Evolutionary conservation across 148 eudicot species (phyloP).

Genomic region (Rhododendron williamsianum): DNA sequence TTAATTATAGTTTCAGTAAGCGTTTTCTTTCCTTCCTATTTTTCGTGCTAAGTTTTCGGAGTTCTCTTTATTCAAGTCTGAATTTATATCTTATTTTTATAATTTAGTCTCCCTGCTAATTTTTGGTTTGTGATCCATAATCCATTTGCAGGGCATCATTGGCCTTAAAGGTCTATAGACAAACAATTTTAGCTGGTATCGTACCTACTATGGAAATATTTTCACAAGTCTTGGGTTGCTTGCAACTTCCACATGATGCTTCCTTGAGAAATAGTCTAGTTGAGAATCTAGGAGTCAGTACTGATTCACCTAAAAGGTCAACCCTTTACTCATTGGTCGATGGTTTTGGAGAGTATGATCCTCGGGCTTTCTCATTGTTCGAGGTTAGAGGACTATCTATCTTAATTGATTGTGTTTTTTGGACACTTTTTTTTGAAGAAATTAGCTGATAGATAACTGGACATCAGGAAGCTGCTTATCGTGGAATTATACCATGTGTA

Average conservation of each 20-base stretch:
- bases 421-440: background rate
- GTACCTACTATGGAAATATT: conserved; percentile 57
- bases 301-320: conserved; percentile 44
- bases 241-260: conserved; percentile 69
- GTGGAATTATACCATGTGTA: conserved; percentile 65
- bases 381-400: conserved; percentile 52
- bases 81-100: background rate
- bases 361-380: conserved; percentile 81
- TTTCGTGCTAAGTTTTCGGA: background rate
- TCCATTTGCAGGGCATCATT: conserved; percentile 64
- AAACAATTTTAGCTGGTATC: conserved; percentile 66
- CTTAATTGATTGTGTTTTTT: background rate
- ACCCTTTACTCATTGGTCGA: conserved; percentile 63
- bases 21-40: background rate
- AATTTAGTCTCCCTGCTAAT: background rate
- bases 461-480: conserved; percentile 82
- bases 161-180: conserved; percentile 77
- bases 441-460: conserved; percentile 7
- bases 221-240: conserved; percentile 79
- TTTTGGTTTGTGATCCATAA: background rate
- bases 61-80: background rate
- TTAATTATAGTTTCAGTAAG: background rate
- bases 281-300: conserved; percentile 59
- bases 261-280: conserved; percentile 51
- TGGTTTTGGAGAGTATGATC: conserved; percentile 97